Evolutionary conservation across 495 filamentous ascomycete genomes (phyloP).

Genomic region (Geopyxis carbonaria): DNA sequence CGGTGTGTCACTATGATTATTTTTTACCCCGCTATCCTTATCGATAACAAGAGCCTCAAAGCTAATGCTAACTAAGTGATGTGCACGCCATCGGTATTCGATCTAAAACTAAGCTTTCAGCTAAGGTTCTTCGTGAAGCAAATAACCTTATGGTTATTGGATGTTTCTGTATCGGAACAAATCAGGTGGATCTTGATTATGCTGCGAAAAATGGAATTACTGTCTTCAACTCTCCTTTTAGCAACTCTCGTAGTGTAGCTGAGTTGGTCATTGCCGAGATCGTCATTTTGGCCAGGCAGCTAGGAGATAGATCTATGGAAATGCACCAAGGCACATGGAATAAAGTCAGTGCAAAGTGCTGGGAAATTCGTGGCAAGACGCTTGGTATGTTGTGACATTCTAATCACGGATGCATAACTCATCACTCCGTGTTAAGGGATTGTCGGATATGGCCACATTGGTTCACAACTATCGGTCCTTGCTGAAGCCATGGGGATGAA

Average conservation of each 20-base stretch:
- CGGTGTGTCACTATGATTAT: constrained; percentile 40
- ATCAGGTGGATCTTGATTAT: constrained; percentile 89
- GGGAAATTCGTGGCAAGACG: constrained; percentile 96
- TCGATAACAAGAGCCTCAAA: constrained; percentile 13
- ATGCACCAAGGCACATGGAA: constrained; percentile 95
- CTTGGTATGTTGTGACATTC: constrained; percentile 39
- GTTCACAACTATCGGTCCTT: constrained; percentile 86
- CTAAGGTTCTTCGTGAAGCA: constrained; percentile 68
- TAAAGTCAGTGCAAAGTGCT: constrained; percentile 88
- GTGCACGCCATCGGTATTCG: constrained; percentile 96
- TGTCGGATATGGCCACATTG: constrained; percentile 94
- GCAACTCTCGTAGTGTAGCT: constrained; percentile 91
- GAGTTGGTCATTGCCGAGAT: constrained; percentile 92
- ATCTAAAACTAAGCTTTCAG: constrained; percentile 89
- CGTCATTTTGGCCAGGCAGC: constrained; percentile 74
- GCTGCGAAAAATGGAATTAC: constrained; percentile 84
- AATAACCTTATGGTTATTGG: constrained; percentile 91
- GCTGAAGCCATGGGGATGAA: constrained; percentile 96
- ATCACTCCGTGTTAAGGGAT: constrained; percentile 44
- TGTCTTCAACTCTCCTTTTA: constrained; percentile 98
- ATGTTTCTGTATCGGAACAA: constrained; percentile 98
- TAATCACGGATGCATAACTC: too few species aligned
- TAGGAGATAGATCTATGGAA: constrained; percentile 85
- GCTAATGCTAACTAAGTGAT: constrained; percentile 38
- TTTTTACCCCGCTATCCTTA: constrained; percentile 10